These are phyloP conservation scores for Starmerella cellae DNA, from an alignment of 805 yeast species.

Conservation along the genomic window DNA sequence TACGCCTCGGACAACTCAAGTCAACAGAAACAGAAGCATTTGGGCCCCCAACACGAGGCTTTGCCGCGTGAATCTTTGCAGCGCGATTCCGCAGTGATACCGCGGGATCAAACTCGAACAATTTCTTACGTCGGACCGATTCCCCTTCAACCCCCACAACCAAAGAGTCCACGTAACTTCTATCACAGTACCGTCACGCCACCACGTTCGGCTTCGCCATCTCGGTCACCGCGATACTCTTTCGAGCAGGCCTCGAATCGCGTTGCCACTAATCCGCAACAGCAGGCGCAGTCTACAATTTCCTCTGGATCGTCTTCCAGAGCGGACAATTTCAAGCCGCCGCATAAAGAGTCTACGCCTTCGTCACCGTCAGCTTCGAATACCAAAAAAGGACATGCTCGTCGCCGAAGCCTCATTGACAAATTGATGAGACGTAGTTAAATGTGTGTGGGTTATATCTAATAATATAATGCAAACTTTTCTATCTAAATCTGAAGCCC, in stretches of 20 bases:
- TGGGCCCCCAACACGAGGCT: too few relatives aligned
- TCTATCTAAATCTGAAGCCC: too few relatives aligned
- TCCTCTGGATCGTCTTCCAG: neutral
- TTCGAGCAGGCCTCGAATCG: constrained; percentile 17
- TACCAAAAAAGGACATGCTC: constrained; percentile 10
- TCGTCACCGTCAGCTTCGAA: neutral
- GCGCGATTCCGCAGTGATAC: neutral
- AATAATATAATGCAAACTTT: neutral
- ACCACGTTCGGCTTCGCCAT: constrained; percentile 1
- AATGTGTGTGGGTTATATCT: neutral
- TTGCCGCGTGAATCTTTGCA: too few relatives aligned
- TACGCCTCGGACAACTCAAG: neutral
- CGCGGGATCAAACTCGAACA: neutral
- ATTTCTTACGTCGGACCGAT: constrained; percentile 13
- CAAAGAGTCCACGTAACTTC: neutral
- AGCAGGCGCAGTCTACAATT: neutral
- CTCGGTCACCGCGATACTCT: constrained; percentile 1
- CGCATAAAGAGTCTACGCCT: neutral
- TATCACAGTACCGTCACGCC: neutral
- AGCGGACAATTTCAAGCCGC: neutral
- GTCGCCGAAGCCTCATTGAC: constrained; percentile 18
- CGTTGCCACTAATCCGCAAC: constrained; percentile 13
- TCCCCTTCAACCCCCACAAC: neutral
- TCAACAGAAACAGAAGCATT: neutral
- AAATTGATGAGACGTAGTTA: constrained; percentile 12